Conservation (phyloP, 371 early-diverging fungal genomes). For the Mycotypha africana region DNA sequence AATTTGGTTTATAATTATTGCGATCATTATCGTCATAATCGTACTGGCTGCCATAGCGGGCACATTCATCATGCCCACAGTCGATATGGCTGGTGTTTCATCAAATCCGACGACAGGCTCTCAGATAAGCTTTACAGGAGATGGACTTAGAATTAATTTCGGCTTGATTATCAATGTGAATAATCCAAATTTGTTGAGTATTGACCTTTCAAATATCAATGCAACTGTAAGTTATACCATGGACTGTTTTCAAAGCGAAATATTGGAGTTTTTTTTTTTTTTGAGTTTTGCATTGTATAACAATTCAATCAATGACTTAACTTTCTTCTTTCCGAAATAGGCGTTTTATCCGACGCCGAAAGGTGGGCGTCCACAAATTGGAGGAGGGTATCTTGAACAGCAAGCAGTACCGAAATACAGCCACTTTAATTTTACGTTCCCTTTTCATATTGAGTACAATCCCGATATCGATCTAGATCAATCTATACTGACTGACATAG, state of each 20-base stretch:
- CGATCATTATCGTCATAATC: not conserved
- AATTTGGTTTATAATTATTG: constrained; percentile 18
- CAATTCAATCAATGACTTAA: too few species aligned
- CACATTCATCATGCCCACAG: constrained; percentile 22
- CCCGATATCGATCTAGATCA: constrained; percentile 12
- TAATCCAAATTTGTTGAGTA: constrained; percentile 41
- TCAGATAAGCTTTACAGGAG: not conserved
- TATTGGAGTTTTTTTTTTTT: not conserved
- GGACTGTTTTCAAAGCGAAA: too few species aligned
- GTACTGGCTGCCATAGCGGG: constrained; percentile 3
- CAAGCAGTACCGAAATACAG: constrained; percentile 25
- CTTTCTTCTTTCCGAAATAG: too few species aligned
- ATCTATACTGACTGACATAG: constrained; percentile 23
- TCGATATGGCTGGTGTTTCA: constrained; percentile 13
- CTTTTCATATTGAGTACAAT: constrained; percentile 30
- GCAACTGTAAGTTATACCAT: constrained; percentile 46
- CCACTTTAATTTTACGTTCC: constrained; percentile 25
- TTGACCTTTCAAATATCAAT: constrained; percentile 31
- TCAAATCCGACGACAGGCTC: not conserved
- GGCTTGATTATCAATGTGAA: constrained; percentile 23
- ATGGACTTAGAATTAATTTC: constrained; percentile 11
- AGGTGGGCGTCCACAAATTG: constrained; percentile 20
- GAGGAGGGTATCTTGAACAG: constrained; percentile 29
- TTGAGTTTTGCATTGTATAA: too few species aligned
- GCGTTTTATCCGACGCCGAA: constrained; percentile 36